phyloP scores from a whole-genome alignment of 352 stramenopile species.

The Phytophthora litchii region DNA sequence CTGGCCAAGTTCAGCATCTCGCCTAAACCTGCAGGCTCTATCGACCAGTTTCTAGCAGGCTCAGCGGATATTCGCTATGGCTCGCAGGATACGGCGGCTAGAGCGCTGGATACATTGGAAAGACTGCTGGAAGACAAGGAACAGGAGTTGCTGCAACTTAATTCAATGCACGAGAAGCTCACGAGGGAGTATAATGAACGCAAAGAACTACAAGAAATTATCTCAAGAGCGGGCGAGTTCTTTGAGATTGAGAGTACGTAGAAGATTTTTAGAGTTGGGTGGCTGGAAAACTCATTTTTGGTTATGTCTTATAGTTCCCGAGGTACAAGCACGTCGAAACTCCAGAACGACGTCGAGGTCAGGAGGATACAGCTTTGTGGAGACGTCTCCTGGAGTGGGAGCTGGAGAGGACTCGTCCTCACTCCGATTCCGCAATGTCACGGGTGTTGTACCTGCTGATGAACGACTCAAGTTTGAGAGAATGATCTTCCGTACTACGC shows the following conservation, averaged over 20 bases:
- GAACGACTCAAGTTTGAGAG: slow-evolving; percentile 97
- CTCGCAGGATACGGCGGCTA: slow-evolving; percentile 75
- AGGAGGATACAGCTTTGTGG: slow-evolving; percentile 59
- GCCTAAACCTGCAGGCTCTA: slow-evolving; percentile 66
- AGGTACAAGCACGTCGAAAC: slow-evolving; percentile 53
- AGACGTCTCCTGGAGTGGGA: slow-evolving; percentile 15
- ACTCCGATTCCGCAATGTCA: slow-evolving; percentile 94
- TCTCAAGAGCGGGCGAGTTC: slow-evolving; percentile 78
- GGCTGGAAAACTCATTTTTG: no score
- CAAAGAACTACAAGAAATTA: slow-evolving; percentile 89
- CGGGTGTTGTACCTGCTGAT: slow-evolving; percentile 93
- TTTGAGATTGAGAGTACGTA: slow-evolving; percentile 83
- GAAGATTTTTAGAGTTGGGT: no score
- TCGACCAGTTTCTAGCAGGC: slow-evolving; percentile 80
- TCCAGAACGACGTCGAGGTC: slow-evolving; percentile 66
- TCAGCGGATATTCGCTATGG: slow-evolving; percentile 82
- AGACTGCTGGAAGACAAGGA: slow-evolving; percentile 96
- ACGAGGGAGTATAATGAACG: slow-evolving; percentile 98
- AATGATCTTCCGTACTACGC: slow-evolving; percentile 98
- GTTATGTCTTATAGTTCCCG: slow-evolving; percentile 44
- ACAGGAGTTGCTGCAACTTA: slow-evolving; percentile 96
- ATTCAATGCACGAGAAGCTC: slow-evolving; percentile 97
- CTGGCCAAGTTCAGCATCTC: slow-evolving; percentile 94
- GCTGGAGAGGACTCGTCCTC: slow-evolving; percentile 43
- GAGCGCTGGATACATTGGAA: slow-evolving; percentile 96